Percentiles rank a stretch among this genome's conserved stretches.
phyloP scores from a whole-genome alignment of 2,329 filamentous ascomycete species.

The Talaromyces sp. region DNA sequence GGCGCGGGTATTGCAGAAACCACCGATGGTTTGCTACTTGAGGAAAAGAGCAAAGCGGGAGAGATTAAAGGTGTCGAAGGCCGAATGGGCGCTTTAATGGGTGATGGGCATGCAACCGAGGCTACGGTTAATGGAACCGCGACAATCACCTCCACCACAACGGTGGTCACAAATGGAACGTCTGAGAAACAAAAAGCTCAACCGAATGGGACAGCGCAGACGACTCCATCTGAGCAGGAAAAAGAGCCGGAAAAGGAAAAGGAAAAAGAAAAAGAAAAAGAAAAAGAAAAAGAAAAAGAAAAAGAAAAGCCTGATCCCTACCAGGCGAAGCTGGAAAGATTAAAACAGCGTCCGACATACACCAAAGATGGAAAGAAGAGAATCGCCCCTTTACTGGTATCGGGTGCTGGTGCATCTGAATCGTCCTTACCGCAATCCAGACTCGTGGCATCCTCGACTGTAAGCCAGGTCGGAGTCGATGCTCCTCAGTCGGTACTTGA shows the following conservation, averaged over 20 bases:
- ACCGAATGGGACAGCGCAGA: slow-evolving; percentile 37
- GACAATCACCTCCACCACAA: background rate
- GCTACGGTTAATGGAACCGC: slow-evolving; percentile 49
- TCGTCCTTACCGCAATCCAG: slow-evolving; percentile 88
- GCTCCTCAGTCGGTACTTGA: slow-evolving; percentile 81
- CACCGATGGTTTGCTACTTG: slow-evolving; percentile 79
- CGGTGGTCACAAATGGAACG: slow-evolving; percentile 45
- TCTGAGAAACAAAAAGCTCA: slow-evolving; percentile 35
- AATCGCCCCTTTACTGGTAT: slow-evolving; percentile 87
- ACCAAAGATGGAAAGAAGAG: slow-evolving; percentile 97
- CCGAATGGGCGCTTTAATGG: slow-evolving; percentile 98
- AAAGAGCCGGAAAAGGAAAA: slow-evolving; percentile 33
- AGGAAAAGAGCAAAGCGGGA: slow-evolving; percentile 87
- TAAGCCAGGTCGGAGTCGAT: slow-evolving; percentile 64
- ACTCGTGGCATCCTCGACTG: slow-evolving; percentile 72
- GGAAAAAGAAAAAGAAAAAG: slow-evolving; percentile 34
- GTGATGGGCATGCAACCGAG: slow-evolving; percentile 65
- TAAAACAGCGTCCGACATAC: slow-evolving; percentile 90
- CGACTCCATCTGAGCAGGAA: slow-evolving; percentile 34
- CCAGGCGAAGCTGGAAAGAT: slow-evolving; percentile 60
- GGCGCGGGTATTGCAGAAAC: slow-evolving; percentile 91
- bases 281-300: too few species aligned
- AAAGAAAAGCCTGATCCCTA: slow-evolving; percentile 53
- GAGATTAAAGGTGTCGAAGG: slow-evolving; percentile 89
- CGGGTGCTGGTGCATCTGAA: slow-evolving; percentile 79